Evolutionary conservation across 306 rosid species (phyloP).

Genomic region (Comarum palustre): DNA sequence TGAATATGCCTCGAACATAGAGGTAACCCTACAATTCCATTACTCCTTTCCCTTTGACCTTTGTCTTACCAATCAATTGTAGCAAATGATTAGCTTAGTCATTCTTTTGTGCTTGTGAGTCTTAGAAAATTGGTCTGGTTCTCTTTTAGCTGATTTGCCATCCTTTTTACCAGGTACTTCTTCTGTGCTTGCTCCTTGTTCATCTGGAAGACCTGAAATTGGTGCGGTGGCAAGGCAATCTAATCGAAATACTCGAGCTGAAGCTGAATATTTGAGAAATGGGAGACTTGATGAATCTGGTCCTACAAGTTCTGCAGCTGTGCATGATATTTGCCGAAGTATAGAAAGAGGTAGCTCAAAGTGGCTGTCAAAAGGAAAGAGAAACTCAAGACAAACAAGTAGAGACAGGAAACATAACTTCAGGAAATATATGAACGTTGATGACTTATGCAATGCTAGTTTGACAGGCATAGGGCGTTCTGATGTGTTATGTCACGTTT

Average conservation of each 20-base stretch:
- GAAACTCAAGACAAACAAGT: constrained; percentile 67
- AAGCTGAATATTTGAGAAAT: constrained; percentile 39
- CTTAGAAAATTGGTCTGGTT: constrained; percentile 6
- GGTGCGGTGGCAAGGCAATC: constrained; percentile 46
- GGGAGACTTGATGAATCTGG: constrained; percentile 54
- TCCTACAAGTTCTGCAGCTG: constrained; percentile 48
- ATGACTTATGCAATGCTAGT: constrained; percentile 43
- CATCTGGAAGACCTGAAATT: constrained; percentile 46
- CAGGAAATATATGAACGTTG: constrained; percentile 47
- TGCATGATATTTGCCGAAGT: constrained; percentile 41
- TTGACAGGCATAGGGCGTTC: constrained; percentile 40
- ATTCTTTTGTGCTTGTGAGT: constrained; percentile 19
- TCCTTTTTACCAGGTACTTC: constrained; percentile 47
- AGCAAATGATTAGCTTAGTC: constrained; percentile 7
- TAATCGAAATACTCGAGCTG: constrained; percentile 47
- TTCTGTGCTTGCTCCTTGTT: constrained; percentile 40
- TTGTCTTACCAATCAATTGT: constrained; percentile 18
- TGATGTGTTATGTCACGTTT: constrained; percentile 40
- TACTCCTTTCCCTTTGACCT: constrained; percentile 11
- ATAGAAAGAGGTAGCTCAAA: constrained; percentile 69
- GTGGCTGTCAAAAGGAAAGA: constrained; percentile 95
- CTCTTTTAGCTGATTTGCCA: constrained; percentile 28
- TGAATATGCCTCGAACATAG: not conserved
- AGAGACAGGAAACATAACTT: constrained; percentile 56
- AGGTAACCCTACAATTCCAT: not conserved